Percentiles rank a stretch among this genome's conserved stretches.
Evolutionary conservation across 169 alveolate species (phyloP).

Genomic region (Eimeria tenella): DNA sequence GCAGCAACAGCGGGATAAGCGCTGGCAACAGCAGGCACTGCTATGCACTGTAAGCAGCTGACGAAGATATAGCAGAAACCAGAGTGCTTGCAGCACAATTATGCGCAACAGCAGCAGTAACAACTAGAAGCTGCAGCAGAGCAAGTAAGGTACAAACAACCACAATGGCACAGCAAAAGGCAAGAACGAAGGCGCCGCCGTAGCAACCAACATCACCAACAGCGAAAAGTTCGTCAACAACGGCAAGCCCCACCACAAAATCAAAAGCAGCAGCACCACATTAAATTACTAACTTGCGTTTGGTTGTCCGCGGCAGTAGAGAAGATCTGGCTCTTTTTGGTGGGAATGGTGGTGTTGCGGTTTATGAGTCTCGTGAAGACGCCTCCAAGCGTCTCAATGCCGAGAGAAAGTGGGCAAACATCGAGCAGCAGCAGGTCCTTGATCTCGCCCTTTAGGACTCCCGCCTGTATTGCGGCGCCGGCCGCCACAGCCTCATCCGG

Average conservation of each 20-base stretch:
- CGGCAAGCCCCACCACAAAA: too few species aligned
- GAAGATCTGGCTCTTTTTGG: constrained; percentile 98
- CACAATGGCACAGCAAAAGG: too few species aligned
- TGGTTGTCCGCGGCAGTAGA: constrained; percentile 99
- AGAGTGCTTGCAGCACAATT: constrained; percentile 77
- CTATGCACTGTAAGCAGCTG: too few species aligned
- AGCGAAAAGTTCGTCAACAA: too few species aligned
- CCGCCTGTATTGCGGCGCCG: constrained; percentile 99
- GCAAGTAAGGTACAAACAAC: too few species aligned
- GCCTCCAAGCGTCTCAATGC: constrained; percentile 98
- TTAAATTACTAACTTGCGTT: not conserved
- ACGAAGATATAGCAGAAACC: too few species aligned
- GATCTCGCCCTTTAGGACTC: constrained; percentile 95
- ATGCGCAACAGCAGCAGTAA: not conserved
- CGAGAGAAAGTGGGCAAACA: constrained; percentile 96
- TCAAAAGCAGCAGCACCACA: too few species aligned
- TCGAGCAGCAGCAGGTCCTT: constrained; percentile 97
- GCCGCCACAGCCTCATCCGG: constrained; percentile 99
- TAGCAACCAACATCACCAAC: too few species aligned
- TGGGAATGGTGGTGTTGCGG: constrained; percentile 99
- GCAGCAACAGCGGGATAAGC: too few species aligned
- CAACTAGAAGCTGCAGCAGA: too few species aligned
- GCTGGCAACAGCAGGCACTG: too few species aligned
- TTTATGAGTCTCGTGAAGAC: constrained; percentile 97
- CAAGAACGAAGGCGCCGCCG: too few species aligned